Evolutionary conservation across 2,329 filamentous ascomycete species (phyloP).

Genomic region (Aspergillus sp.): DNA sequence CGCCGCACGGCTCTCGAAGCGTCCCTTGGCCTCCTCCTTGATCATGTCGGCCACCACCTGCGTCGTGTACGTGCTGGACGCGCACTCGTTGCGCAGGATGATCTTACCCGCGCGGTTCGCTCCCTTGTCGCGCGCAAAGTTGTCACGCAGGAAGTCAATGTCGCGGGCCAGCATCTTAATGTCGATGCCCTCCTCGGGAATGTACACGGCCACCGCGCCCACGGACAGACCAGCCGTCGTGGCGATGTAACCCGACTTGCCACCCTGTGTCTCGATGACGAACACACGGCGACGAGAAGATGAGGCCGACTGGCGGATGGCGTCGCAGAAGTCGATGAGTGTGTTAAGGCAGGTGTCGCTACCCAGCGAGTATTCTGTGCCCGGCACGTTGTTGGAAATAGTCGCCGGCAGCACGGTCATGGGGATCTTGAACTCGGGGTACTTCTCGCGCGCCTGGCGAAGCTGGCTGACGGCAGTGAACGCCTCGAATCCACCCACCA

Average conservation of each 20-base stretch:
- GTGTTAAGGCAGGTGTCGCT: slow-evolving; percentile 97
- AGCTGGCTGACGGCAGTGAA: slow-evolving; percentile 91
- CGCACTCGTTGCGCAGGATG: slow-evolving; percentile 95
- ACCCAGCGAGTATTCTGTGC: slow-evolving; percentile 94
- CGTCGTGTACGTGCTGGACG: slow-evolving; percentile 85
- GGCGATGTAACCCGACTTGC: slow-evolving; percentile 89
- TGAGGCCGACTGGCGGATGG: slow-evolving; percentile 94
- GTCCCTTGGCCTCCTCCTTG: slow-evolving; percentile 84
- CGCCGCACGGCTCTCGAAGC: slow-evolving; percentile 89
- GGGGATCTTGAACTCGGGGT: slow-evolving; percentile 86
- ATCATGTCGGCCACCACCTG: slow-evolving; percentile 96
- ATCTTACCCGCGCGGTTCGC: slow-evolving; percentile 88
- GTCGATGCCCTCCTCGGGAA: slow-evolving; percentile 92
- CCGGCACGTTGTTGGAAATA: slow-evolving; percentile 97
- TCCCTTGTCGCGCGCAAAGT: slow-evolving; percentile 82
- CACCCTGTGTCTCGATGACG: slow-evolving; percentile 96
- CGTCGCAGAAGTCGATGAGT: slow-evolving; percentile 91
- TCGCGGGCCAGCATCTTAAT: slow-evolving; percentile 90
- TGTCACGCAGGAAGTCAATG: slow-evolving; percentile 82
- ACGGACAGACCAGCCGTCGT: slow-evolving; percentile 89
- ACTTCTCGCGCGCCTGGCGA: slow-evolving; percentile 74
- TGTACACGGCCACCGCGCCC: slow-evolving; percentile 91
- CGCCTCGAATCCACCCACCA: slow-evolving; percentile 93
- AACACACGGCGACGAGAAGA: slow-evolving; percentile 92
- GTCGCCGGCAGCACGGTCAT: slow-evolving; percentile 92